phyloP scores from a whole-genome alignment of 169 alveolate species.

The Cryptosporidium canis region DNA sequence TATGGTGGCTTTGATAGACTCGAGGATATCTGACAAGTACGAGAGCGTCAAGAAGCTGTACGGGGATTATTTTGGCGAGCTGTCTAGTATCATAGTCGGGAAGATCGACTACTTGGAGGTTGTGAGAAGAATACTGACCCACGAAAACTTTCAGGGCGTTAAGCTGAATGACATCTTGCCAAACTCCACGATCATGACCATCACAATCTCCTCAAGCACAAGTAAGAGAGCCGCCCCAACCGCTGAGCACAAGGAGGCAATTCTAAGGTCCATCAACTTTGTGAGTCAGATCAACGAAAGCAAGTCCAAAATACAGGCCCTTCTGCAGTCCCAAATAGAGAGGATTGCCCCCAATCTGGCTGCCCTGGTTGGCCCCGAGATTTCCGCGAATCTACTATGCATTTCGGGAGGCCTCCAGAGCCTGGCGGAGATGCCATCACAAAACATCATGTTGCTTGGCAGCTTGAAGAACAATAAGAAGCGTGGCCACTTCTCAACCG shows the following conservation, averaged over 20 bases:
- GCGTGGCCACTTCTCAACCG: constrained; percentile 39
- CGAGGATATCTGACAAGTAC: not conserved
- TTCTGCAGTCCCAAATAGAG: constrained; percentile 90
- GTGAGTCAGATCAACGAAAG: not conserved
- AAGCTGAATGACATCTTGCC: constrained; percentile 85
- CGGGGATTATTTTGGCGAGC: constrained; percentile 86
- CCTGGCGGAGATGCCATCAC: constrained; percentile 93
- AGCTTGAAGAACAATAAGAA: constrained; percentile 49
- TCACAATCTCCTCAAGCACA: constrained; percentile 88
- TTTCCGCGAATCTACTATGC: constrained; percentile 96
- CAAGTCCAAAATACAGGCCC: constrained; percentile 72
- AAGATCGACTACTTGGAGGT: constrained; percentile 89
- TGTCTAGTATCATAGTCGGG: constrained; percentile 85
- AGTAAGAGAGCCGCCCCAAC: constrained; percentile 77
- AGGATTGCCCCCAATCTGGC: constrained; percentile 96
- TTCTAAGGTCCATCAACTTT: constrained; percentile 62
- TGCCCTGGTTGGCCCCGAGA: constrained; percentile 94
- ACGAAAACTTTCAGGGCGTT: constrained; percentile 82
- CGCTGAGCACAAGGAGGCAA: constrained; percentile 73
- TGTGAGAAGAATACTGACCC: constrained; percentile 82
- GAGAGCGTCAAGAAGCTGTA: constrained; percentile 83
- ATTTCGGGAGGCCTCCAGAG: constrained; percentile 93
- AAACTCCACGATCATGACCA: constrained; percentile 88
- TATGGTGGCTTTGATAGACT: not conserved
- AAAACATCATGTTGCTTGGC: constrained; percentile 88